phyloP scores from a whole-genome alignment of 2,329 filamentous ascomycete genomes.

The Diaporthe eres region DNA sequence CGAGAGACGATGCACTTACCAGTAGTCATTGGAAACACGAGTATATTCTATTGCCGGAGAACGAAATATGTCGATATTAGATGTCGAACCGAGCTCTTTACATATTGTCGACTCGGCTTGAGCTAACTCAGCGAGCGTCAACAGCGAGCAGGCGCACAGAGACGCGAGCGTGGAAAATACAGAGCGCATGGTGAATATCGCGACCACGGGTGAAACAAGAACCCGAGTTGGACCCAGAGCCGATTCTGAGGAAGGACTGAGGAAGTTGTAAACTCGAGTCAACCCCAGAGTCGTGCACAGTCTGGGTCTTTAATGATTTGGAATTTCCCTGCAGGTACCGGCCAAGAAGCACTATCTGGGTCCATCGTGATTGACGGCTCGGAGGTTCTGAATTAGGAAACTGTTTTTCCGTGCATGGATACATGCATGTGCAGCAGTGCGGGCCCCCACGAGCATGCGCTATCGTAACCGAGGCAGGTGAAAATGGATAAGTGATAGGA shows the following conservation, averaged over 20 bases:
- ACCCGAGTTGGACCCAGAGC: background rate
- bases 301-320: constrained; percentile 11
- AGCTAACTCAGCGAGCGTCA: background rate
- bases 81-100: background rate
- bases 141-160: constrained; percentile 5
- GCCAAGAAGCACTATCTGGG: background rate
- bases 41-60: constrained; percentile 6
- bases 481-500: background rate
- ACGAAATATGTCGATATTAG: background rate
- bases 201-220: background rate
- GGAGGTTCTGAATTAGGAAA: constrained; percentile 10
- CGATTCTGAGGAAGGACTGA: background rate
- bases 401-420: constrained; percentile 14
- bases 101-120: constrained; percentile 8
- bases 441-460: constrained; percentile 1
- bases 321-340: background rate
- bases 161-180: background rate
- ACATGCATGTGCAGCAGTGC: background rate
- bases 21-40: background rate
- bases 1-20: background rate
- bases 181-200: background rate
- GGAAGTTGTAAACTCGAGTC: background rate
- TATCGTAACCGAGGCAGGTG: background rate
- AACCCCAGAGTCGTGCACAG: background rate
- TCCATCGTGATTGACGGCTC: background rate